Evolutionary conservation across 2,329 filamentous ascomycete genomes (phyloP).

Genomic region (Xylaria sp.): DNA sequence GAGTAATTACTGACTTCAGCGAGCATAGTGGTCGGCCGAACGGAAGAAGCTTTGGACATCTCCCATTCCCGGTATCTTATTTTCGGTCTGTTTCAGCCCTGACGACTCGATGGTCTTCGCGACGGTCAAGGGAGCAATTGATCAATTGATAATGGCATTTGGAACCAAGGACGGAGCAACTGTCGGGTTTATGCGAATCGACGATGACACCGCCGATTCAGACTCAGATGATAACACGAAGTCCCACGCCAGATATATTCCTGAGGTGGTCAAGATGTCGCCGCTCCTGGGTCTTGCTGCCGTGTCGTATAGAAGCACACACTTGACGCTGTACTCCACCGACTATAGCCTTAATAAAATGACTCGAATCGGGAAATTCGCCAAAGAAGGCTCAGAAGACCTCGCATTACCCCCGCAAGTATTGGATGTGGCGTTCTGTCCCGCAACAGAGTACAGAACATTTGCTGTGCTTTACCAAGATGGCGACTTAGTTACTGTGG

Average conservation of each 20-base stretch:
- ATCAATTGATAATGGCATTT: background rate
- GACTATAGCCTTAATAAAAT: background rate
- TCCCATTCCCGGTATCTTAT: background rate
- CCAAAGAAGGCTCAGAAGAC: background rate
- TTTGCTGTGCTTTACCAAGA: background rate
- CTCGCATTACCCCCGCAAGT: background rate
- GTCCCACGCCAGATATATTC: background rate
- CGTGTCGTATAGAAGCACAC: background rate
- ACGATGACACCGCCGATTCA: background rate
- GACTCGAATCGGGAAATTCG: background rate
- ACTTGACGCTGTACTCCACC: background rate
- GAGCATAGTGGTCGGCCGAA: background rate
- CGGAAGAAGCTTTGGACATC: background rate
- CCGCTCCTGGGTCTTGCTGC: background rate
- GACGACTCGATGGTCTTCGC: background rate
- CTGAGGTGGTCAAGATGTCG: background rate
- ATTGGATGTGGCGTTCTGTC: background rate
- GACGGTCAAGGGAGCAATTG: background rate
- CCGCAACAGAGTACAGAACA: background rate
- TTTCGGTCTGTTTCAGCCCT: background rate
- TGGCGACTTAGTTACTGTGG: background rate
- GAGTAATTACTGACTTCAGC: too few relatives aligned
- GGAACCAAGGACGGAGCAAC: background rate
- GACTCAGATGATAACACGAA: background rate
- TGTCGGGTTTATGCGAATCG: background rate